A percentile compares a stretch with the other conserved stretches of the same genome.
These are phyloP conservation scores for Megacollybia marginata DNA, from an alignment of 768 basidiomycete genomes.

Conservation along the genomic window DNA sequence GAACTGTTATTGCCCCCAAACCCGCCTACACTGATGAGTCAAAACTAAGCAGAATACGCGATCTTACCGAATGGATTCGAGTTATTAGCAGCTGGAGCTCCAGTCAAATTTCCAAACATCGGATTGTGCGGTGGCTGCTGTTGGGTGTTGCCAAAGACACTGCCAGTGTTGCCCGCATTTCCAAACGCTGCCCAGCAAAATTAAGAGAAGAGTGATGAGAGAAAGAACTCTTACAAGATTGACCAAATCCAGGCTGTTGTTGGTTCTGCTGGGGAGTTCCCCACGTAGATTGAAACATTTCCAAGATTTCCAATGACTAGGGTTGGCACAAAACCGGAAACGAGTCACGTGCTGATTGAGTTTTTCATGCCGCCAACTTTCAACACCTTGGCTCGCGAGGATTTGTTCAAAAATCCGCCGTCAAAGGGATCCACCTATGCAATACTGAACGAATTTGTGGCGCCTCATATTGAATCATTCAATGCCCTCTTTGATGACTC, in stretches of 20 bases:
- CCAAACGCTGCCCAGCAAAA: background rate
- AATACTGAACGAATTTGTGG: conserved; percentile 87
- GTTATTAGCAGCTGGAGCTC: background rate
- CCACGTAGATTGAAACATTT: conserved; percentile 75
- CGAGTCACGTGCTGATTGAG: background rate
- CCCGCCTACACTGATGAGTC: background rate
- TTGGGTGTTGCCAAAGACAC: conserved; percentile 1
- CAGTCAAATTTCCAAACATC: background rate
- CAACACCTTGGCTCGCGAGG: conserved; percentile 75
- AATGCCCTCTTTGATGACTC: conserved; percentile 94
- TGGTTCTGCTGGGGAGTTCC: conserved; percentile 60
- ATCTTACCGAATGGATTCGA: background rate
- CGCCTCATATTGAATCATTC: conserved; percentile 93
- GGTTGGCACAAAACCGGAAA: background rate
- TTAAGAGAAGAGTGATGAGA: background rate
- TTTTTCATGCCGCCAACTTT: conserved; percentile 41
- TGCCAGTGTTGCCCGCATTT: background rate
- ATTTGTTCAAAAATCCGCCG: conserved; percentile 69
- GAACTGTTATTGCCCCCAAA: background rate
- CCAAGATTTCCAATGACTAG: conserved; percentile 14
- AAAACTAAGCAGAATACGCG: background rate
- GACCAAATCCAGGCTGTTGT: conserved; percentile 24
- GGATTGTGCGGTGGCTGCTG: conserved; percentile 27
- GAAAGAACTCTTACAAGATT: background rate
- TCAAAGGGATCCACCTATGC: conserved; percentile 61